phyloP scores from a whole-genome alignment of 805 yeast species.

The Wickerhamomyces chaumierensis region DNA sequence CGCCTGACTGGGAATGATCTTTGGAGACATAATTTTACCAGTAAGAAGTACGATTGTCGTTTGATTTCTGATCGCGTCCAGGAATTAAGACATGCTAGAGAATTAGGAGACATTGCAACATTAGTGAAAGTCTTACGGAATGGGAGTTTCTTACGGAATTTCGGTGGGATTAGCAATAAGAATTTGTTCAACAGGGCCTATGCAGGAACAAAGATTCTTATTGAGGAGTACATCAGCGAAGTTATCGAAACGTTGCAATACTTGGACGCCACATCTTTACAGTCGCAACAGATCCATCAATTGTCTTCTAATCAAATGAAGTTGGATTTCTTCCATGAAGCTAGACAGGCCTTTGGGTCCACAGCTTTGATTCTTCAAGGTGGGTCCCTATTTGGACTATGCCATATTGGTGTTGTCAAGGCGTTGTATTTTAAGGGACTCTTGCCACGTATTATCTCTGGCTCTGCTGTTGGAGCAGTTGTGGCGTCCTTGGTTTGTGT shows the following conservation, averaged over 20 bases:
- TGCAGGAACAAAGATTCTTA: slow-evolving; percentile 78
- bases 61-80: slow-evolving; percentile 68
- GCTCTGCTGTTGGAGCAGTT: slow-evolving; percentile 89
- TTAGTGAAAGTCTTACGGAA: slow-evolving; percentile 59
- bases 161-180: slow-evolving; percentile 81
- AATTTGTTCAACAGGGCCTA: slow-evolving; percentile 71
- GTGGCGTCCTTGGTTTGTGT: slow-evolving; percentile 82
- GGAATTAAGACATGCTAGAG: slow-evolving; percentile 49
- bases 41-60: slow-evolving; percentile 73
- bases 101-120: slow-evolving; percentile 37
- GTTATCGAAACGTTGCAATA: slow-evolving; percentile 58
- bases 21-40: slow-evolving; percentile 78
- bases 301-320: slow-evolving; percentile 36
- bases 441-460: slow-evolving; percentile 78
- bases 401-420: slow-evolving; percentile 87
- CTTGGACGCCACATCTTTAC: slow-evolving; percentile 28
- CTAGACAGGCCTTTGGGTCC: slow-evolving; percentile 77
- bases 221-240: slow-evolving; percentile 77
- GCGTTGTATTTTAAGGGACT: slow-evolving; percentile 67
- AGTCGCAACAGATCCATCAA: slow-evolving; percentile 16
- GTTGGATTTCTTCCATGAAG: slow-evolving; percentile 73
- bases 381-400: slow-evolving; percentile 87
- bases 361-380: slow-evolving; percentile 91
- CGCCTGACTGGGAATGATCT: slow-evolving; percentile 40
- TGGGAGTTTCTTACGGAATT: slow-evolving; percentile 75